Percentiles rank a stretch among this genome's conserved stretches.
phyloP scores from a whole-genome alignment of 768 basidiomycete genomes.

The Paxillus rubicundulus region DNA sequence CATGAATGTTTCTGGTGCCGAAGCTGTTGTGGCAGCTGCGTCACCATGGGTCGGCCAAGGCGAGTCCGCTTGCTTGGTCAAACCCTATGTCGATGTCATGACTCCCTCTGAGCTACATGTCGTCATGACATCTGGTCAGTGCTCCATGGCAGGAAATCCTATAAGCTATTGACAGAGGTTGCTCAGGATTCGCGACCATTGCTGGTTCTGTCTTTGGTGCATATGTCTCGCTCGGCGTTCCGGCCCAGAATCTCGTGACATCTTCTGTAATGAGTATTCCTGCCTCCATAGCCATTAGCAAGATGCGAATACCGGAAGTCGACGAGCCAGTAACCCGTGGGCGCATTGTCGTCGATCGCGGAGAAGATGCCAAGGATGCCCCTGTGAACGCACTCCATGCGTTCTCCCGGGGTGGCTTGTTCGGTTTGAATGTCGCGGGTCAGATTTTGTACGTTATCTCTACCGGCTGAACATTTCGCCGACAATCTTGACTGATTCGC shows the following conservation, averaged over 20 bases:
- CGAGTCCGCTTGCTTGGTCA: constrained; percentile 83
- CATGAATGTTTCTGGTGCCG: constrained; percentile 90
- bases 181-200: constrained; percentile 78
- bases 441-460: constrained; percentile 66
- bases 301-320: constrained; percentile 79
- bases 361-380: constrained; percentile 49
- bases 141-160: neutral
- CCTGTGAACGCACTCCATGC: constrained; percentile 86
- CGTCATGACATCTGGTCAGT: constrained; percentile 78
- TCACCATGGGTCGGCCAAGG: constrained; percentile 95
- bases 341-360: constrained; percentile 75
- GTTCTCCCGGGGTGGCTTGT: constrained; percentile 80
- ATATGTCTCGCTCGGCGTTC: constrained; percentile 78
- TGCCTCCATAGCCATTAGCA: constrained; percentile 89
- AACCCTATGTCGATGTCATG: constrained; percentile 82
- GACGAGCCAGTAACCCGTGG: constrained; percentile 88
- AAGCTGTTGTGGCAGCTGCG: constrained; percentile 88
- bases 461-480: neutral
- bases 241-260: constrained; percentile 76
- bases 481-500: constrained; percentile 9
- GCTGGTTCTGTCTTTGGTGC: constrained; percentile 86
- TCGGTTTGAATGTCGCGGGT: constrained; percentile 83
- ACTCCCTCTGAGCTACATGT: constrained; percentile 84
- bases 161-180: constrained; percentile 2
- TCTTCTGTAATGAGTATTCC: constrained; percentile 95